Evolutionary conservation across 2,329 filamentous ascomycete species (phyloP).

Genomic region (Capronia americana): DNA sequence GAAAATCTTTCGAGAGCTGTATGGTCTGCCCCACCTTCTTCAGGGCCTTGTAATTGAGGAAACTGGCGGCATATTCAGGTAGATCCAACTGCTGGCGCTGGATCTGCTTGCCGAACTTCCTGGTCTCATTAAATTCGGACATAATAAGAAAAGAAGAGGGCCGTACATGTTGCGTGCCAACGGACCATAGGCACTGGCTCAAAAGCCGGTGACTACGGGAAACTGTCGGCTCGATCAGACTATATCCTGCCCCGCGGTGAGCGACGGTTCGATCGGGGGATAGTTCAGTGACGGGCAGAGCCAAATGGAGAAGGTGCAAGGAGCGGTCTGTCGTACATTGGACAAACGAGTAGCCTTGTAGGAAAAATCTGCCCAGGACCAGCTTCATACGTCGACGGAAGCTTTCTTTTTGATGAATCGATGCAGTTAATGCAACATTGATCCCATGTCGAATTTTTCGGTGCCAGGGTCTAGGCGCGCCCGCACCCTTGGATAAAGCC

Average conservation of each 20-base stretch:
- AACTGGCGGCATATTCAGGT: slow-evolving; percentile 98
- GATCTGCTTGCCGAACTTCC: slow-evolving; percentile 99
- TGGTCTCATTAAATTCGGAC: slow-evolving; percentile 49
- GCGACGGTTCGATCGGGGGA: slow-evolving; percentile 11
- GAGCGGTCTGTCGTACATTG: slow-evolving; percentile 25
- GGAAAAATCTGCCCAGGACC: slow-evolving; percentile 18
- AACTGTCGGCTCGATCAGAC: slow-evolving; percentile 18
- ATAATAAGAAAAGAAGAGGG: slow-evolving; percentile 17
- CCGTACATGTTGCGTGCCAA: slow-evolving; percentile 37
- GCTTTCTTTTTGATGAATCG: slow-evolving; percentile 5
- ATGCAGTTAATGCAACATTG: slow-evolving; percentile 24
- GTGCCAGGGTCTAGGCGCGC: slow-evolving; percentile 20
- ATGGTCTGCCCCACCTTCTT: slow-evolving; percentile 76
- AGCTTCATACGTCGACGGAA: slow-evolving; percentile 5
- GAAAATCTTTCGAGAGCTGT: slow-evolving; percentile 24
- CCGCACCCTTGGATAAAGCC: slow-evolving; percentile 1
- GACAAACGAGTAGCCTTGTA: slow-evolving; percentile 19
- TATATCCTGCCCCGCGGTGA: slow-evolving; percentile 10
- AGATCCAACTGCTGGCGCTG: slow-evolving; percentile 99
- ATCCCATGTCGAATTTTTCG: slow-evolving; percentile 32
- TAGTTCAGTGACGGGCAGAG: slow-evolving; percentile 15
- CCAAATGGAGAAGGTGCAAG: slow-evolving; percentile 18
- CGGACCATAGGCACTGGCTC: background rate
- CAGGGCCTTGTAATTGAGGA: slow-evolving; percentile 98
- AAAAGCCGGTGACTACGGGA: slow-evolving; percentile 14